phyloP scores from a whole-genome alignment of 495 filamentous ascomycete species.

The Penicillium crystallinum region DNA sequence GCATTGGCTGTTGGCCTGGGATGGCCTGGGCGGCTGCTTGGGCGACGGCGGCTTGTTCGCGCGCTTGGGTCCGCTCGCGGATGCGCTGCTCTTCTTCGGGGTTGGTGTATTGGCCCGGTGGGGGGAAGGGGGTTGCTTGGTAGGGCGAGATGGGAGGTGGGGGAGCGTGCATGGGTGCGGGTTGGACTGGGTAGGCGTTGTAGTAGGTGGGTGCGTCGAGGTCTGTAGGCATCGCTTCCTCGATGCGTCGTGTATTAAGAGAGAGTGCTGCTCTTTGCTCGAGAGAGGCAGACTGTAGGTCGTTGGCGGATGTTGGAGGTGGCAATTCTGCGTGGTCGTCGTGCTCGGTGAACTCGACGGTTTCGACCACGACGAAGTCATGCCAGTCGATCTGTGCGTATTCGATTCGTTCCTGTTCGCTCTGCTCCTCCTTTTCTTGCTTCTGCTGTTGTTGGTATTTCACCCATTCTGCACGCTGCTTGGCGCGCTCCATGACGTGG shows the following conservation, averaged over 20 bases:
- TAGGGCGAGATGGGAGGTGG: conserved; percentile 29
- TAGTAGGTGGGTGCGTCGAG: conserved; percentile 56
- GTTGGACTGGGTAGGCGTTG: conserved; percentile 43
- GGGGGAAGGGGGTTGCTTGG: conserved; percentile 32
- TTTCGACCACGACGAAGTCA: conserved; percentile 94
- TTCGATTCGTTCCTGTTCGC: conserved; percentile 74
- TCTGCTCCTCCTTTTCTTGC: conserved; percentile 80
- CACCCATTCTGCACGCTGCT: conserved; percentile 78
- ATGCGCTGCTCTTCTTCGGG: conserved; percentile 65
- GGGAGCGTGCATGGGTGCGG: conserved; percentile 18
- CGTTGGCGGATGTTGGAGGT: conserved; percentile 79
- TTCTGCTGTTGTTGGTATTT: conserved; percentile 83
- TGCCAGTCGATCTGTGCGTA: conserved; percentile 97
- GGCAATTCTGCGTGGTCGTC: conserved; percentile 86
- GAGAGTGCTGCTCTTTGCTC: conserved; percentile 92
- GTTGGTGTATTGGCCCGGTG: conserved; percentile 38
- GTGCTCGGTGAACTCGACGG: conserved; percentile 83
- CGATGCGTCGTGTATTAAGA: conserved; percentile 77
- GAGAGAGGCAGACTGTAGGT: conserved; percentile 87
- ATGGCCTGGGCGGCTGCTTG: conserved; percentile 69
- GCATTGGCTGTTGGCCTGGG: conserved; percentile 66
- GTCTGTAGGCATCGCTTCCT: conserved; percentile 90
- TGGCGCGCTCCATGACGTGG: conserved; percentile 72
- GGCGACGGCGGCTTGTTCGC: conserved; percentile 67
- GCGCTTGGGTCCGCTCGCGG: conserved; percentile 62